These are phyloP conservation scores for Mrakia hoshinonis DNA, from an alignment of 768 basidiomycete species.

Conservation along the genomic window DNA sequence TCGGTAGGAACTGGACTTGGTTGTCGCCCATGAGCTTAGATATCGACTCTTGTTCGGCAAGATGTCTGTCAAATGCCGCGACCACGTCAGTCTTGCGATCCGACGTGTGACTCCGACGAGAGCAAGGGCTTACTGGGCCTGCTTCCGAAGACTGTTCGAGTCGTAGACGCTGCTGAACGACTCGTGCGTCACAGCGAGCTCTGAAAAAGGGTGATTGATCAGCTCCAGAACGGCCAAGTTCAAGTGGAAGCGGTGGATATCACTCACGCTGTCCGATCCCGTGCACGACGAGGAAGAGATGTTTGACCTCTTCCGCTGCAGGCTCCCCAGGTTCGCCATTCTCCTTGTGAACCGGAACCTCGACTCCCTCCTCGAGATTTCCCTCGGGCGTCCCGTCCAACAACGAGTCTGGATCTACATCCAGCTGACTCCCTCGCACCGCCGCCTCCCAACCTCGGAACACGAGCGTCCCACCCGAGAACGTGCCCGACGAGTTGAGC, in stretches of 20 bases:
- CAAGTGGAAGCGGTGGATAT: no score
- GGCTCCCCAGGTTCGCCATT: slow-evolving; percentile 23
- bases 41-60: slow-evolving; percentile 42
- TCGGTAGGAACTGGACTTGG: slow-evolving; percentile 44
- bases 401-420: background rate
- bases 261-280: slow-evolving; percentile 43
- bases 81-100: no score
- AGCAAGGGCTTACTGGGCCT: background rate
- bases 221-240: no score
- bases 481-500: slow-evolving; percentile 12
- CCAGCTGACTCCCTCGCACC: background rate
- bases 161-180: background rate
- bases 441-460: background rate
- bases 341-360: slow-evolving; percentile 1
- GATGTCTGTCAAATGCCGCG: background rate
- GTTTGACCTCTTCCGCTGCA: slow-evolving; percentile 34
- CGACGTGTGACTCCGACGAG: no score
- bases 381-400: background rate
- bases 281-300: slow-evolving; percentile 46
- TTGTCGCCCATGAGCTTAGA: slow-evolving; percentile 43
- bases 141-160: background rate
- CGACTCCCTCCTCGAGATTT: background rate
- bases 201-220: background rate
- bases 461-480: slow-evolving; percentile 21
- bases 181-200: background rate